These are phyloP conservation scores for Macrolepiota albuminosa DNA, from an alignment of 768 basidiomycete species.

Conservation along the genomic window DNA sequence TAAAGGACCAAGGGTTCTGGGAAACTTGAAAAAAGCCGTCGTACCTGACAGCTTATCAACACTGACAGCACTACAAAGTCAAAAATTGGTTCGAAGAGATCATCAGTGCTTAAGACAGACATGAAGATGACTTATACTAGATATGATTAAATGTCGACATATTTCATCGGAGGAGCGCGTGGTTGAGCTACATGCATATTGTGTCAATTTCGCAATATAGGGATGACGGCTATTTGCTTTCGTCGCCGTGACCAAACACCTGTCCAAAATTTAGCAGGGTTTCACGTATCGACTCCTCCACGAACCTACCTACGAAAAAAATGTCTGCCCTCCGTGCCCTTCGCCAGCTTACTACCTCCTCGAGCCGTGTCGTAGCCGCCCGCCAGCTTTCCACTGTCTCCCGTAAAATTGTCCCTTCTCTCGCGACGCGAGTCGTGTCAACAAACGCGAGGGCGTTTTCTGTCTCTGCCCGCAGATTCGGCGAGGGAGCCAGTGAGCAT, in stretches of 20 bases:
- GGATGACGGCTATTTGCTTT: constrained; percentile 6
- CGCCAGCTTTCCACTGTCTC: constrained; percentile 26
- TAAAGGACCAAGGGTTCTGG: too few relatives aligned
- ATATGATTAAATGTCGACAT: too few relatives aligned
- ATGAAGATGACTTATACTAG: too few relatives aligned
- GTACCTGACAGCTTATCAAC: too few relatives aligned
- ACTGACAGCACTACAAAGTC: too few relatives aligned
- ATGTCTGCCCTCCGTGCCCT: constrained; percentile 66
- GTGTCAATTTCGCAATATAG: background rate
- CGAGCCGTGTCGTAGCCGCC: constrained; percentile 31
- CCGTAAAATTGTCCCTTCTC: constrained; percentile 24
- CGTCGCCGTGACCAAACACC: constrained; percentile 5
- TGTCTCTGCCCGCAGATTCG: constrained; percentile 35
- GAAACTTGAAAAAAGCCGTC: too few relatives aligned
- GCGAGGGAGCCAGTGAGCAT: constrained; percentile 34
- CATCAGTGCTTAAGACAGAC: too few relatives aligned
- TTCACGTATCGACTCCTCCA: background rate
- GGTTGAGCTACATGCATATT: too few relatives aligned
- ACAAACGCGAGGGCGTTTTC: constrained; percentile 37
- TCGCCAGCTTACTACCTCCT: constrained; percentile 47
- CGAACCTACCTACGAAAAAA: background rate
- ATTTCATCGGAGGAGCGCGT: too few relatives aligned
- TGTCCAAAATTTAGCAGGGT: constrained; percentile 11
- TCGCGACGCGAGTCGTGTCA: constrained; percentile 20
- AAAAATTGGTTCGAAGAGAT: too few relatives aligned